Evolutionary conservation across 2,329 filamentous ascomycete species (phyloP), one percentile per base, ranked within the genome.

Genomic region (Talaromyces sp.): DNA sequence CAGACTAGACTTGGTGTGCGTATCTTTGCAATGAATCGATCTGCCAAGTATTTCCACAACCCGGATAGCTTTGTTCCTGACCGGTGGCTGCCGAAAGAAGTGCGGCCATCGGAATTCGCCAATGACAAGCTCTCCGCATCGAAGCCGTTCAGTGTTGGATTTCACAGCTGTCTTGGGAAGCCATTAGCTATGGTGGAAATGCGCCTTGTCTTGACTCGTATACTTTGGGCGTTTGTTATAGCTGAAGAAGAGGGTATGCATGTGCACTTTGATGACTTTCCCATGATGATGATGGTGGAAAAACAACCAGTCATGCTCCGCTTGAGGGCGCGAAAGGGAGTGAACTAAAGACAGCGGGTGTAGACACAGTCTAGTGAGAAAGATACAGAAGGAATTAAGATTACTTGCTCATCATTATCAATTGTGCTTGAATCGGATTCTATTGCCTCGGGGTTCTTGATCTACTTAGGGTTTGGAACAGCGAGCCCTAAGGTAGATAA

Each of bases 11-110:
- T 56, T 35, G 52, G 54, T 16, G 54, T 57, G 54, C 54, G 54
- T 39, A 57, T 57, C n/a, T 57, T 39, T 39, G 54, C 33, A 6
- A 13, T 57, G 2, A 57, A 57, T 41, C 54, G 54, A 57, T 57
- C 54, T 57, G 1, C 35, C 33, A 57, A 41, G 27, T 57, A 57
- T 39, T 57, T 57, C 19, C 54, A 41, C 3, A 19, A 41, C n/a
- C 54, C 54, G 16, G 54, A 57, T 41, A 57, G n/a, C 54, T 57
- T 57, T 33, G 54, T 39, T 41, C 54, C 54, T 22, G 54, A 57
- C 10, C 54, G 54, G 14, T 57, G 54, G 33, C 35, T 57, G 19
- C 54, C 54, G 1, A 9, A n/a, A 24, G 54, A 19, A 57, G 3
- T 41, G 54, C 54, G 54, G 11, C 54, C 54, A 24, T 24, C 54